Percentiles rank a stretch among this genome's conserved stretches.
These are phyloP conservation scores for Yamadazyma aaseri DNA, from an alignment of 1,139 yeast genomes.

Conservation along the genomic window DNA sequence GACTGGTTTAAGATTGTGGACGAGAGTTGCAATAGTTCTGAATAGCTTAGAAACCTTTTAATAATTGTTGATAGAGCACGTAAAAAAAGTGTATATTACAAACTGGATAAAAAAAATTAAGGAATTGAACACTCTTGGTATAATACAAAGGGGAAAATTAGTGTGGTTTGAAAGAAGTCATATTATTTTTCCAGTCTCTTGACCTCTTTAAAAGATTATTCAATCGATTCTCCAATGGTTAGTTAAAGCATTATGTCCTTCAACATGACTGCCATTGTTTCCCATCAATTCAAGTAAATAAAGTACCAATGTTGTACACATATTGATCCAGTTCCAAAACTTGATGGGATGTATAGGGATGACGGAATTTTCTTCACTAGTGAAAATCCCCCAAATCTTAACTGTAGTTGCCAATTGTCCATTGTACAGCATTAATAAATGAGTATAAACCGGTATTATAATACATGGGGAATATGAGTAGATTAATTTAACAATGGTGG, in stretches of 20 bases:
- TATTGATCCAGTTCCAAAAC: conserved; percentile 96
- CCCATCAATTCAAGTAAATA: conserved; percentile 74
- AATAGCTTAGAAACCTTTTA: conserved; percentile 18
- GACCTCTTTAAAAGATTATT: no score
- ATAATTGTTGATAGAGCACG: conserved; percentile 5
- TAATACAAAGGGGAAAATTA: background rate
- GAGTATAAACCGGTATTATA: conserved; percentile 91
- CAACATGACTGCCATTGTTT: conserved; percentile 26
- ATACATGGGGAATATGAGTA: conserved; percentile 93
- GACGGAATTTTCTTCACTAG: conserved; percentile 17
- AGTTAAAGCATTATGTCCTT: conserved; percentile 34
- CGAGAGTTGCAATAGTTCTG: conserved; percentile 46
- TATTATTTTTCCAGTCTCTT: no score
- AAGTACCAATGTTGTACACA: conserved; percentile 73
- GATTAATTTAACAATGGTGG: conserved; percentile 56
- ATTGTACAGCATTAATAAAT: conserved; percentile 84
- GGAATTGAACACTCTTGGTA: background rate
- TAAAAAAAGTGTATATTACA: conserved; percentile 1
- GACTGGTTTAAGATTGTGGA: conserved; percentile 40
- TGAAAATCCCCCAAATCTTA: conserved; percentile 57
- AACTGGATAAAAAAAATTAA: background rate
- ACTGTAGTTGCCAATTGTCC: conserved; percentile 68
- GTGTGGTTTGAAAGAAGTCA: background rate
- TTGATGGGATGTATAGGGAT: conserved; percentile 76
- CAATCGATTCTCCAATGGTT: conserved; percentile 47